Percentiles rank a stretch among this genome's conserved stretches.
Conservation (phyloP, 1,139 yeast species). For the Candida dubliniensis region DNA sequence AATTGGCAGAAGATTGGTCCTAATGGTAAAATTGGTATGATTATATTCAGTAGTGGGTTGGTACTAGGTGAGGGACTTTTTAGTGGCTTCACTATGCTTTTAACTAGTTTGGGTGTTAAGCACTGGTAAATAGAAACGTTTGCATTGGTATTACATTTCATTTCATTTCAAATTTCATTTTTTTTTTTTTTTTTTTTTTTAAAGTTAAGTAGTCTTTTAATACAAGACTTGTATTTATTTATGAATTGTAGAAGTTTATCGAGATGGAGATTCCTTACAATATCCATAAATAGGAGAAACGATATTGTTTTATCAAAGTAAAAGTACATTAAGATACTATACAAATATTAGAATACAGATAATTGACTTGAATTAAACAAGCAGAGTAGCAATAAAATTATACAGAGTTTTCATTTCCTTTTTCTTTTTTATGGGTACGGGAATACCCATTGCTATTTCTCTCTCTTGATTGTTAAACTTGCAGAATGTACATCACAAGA, state of each 20-base stretch:
- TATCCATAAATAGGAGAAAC: background rate
- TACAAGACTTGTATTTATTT: background rate
- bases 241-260: background rate
- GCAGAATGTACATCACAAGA: too few species aligned
- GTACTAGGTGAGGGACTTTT: slow-evolving; percentile 92
- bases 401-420: background rate
- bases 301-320: background rate
- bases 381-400: background rate
- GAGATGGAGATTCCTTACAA: too few species aligned
- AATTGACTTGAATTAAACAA: background rate
- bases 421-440: background rate
- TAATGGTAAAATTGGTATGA: slow-evolving; percentile 56
- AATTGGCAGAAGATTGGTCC: slow-evolving; percentile 48
- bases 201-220: background rate
- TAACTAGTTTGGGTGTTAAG: slow-evolving; percentile 61
- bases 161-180: background rate
- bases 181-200: background rate
- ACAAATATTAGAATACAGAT: background rate
- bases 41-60: slow-evolving; percentile 87
- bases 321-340: background rate
- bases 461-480: too few species aligned
- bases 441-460: too few species aligned
- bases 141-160: background rate
- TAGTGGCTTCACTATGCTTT: slow-evolving; percentile 76
- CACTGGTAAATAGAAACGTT: slow-evolving; percentile 24